These are phyloP conservation scores for Dactylellina drechsleri DNA, from an alignment of 2,329 filamentous ascomycete species.

Conservation along the genomic window DNA sequence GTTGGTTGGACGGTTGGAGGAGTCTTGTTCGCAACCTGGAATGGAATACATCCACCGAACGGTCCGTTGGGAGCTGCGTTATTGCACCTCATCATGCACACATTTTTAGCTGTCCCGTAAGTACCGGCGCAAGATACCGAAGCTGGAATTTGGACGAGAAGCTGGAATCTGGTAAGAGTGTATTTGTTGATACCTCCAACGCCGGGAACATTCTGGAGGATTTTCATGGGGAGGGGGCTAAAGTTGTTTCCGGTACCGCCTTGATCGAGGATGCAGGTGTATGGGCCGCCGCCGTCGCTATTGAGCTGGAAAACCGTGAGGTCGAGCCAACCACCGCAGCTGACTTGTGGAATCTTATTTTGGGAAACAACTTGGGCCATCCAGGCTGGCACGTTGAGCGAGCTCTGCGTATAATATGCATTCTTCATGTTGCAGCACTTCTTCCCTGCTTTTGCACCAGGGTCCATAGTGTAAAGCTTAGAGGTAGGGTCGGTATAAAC, in stretches of 20 bases:
- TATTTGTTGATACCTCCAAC: slow-evolving; percentile 3
- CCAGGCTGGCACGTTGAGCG: too few species aligned
- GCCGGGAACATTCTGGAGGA: slow-evolving; percentile 16
- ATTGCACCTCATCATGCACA: slow-evolving; percentile 19
- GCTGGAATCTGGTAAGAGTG: slow-evolving; percentile 1
- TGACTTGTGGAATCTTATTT: neutral
- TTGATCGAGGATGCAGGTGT: slow-evolving; percentile 13
- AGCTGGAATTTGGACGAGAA: neutral
- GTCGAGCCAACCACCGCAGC: slow-evolving; percentile 19
- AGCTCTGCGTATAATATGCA: neutral
- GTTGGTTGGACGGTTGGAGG: neutral
- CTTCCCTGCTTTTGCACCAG: slow-evolving; percentile 63
- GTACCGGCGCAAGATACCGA: slow-evolving; percentile 7
- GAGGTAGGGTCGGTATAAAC: slow-evolving; percentile 3
- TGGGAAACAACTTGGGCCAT: neutral
- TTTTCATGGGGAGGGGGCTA: slow-evolving; percentile 57
- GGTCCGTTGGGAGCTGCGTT: slow-evolving; percentile 20
- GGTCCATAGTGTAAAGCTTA: neutral
- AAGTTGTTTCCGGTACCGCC: slow-evolving; percentile 59
- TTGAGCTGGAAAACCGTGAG: slow-evolving; percentile 14
- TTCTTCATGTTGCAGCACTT: slow-evolving; percentile 11
- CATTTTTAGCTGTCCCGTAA: neutral
- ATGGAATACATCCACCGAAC: slow-evolving; percentile 27
- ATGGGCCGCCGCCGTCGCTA: slow-evolving; percentile 19
- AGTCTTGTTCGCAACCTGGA: slow-evolving; percentile 8